Base-by-base conservation (phyloP, 192 early-diverging fungal genomes). In the Coemansia reversa region DNA sequence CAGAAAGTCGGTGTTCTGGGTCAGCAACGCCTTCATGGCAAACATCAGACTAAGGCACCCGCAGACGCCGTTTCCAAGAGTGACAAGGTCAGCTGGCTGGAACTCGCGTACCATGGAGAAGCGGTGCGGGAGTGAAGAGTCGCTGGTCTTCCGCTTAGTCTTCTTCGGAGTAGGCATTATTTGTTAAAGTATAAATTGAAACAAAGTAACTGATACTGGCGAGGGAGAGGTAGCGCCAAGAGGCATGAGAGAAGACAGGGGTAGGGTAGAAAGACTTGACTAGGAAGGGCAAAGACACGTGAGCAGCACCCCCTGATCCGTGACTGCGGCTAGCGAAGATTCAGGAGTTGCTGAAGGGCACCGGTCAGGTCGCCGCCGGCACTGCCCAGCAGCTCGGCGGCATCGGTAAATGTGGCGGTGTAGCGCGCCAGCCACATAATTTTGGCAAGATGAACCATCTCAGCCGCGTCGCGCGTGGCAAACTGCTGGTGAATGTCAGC, bases 81-180 rank as follows among this genome's bases (percentile, higher is more conserved):
- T 95, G 58, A 95, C 90, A 64, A 91, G 79, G 76, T 95, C 93
- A 3, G 93, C 93, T 42, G 91, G 69, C 58, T 89, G 83, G 72
- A 95, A 94, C 53, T 72, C 75, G 29, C 84, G 72, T 39, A 85
- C 83, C 83, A 84, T 69, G 22, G 79, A 81, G 64, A 84, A 84
- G 54, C 73, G 79, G 25, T 53, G 30, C 3, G 82, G 77, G 56
- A 72, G 74, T 50, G 62, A 30, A 12, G 75, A 66, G 58, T 67
- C 71, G 58, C 71, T 82, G 55, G 70, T 55, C 62, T 75, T 81
- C 19, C 72, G 61, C 57, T 75, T 81, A 23, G 39, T 16, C 47
- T 54, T 55, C 45, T 60, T 70, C n/a, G 60, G 27, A 18, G 55
- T 47, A n/a, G 62, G 20, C 19, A 53, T 42, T 42, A 53, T 63